These are phyloP conservation scores for Aurantiochytrium sp. DNA, from an alignment of 108 stramenopile genomes.

Conservation along the genomic window DNA sequence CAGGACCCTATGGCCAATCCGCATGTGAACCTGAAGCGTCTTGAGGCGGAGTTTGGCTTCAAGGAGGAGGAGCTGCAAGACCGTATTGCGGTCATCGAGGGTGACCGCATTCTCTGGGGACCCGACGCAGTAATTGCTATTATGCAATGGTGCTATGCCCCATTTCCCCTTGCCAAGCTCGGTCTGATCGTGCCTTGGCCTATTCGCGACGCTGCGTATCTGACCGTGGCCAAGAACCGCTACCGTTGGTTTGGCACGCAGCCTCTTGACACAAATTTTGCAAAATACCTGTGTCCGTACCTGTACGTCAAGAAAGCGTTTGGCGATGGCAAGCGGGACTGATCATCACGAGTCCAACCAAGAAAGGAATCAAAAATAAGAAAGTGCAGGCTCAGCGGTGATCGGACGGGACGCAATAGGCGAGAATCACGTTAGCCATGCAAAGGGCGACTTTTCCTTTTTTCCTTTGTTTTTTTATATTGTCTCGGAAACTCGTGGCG, in stretches of 20 bases:
- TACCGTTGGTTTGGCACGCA: conserved; percentile 9
- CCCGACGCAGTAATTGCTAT: background rate
- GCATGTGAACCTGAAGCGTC: background rate
- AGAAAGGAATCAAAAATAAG: too few relatives aligned
- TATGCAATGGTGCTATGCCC: background rate
- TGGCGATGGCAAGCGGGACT: background rate
- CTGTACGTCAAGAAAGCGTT: background rate
- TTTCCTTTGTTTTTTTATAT: too few relatives aligned
- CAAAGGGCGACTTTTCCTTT: too few relatives aligned
- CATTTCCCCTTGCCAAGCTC: background rate
- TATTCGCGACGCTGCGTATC: background rate
- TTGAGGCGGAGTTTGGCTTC: background rate
- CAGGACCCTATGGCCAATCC: background rate
- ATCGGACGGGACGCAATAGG: too few relatives aligned
- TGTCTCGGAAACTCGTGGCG: too few relatives aligned
- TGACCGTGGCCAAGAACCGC: background rate
- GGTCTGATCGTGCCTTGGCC: background rate
- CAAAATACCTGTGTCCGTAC: background rate
- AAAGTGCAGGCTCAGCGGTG: too few relatives aligned
- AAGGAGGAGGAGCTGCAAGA: background rate
- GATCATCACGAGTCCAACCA: too few relatives aligned
- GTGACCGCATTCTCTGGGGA: background rate
- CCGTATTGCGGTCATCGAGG: background rate
- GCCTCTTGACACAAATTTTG: background rate
- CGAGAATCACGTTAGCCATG: too few relatives aligned